These are phyloP conservation scores for Quercus glauca DNA, from an alignment of 306 rosid species.

Conservation along the genomic window DNA sequence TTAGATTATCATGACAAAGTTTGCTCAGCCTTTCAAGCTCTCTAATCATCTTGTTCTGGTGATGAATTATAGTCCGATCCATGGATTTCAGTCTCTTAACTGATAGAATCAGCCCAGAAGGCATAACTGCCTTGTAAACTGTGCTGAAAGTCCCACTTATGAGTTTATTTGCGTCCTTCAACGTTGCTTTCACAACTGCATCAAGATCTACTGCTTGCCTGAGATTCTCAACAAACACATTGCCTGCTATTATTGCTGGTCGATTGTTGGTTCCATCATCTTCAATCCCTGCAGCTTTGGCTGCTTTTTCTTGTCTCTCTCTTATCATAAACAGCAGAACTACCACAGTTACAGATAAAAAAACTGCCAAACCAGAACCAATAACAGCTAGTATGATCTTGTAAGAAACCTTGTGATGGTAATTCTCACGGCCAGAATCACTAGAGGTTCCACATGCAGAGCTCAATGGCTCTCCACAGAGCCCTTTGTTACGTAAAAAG, in stretches of 20 bases:
- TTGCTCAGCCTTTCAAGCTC: conserved; percentile 94
- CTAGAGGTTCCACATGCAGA: conserved; percentile 55
- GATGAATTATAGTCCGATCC: conserved; percentile 94
- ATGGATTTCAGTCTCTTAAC: conserved; percentile 90
- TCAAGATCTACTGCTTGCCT: conserved; percentile 92
- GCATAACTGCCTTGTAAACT: conserved; percentile 91
- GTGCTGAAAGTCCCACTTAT: conserved; percentile 91
- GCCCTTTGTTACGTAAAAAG: conserved; percentile 74
- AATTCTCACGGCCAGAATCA: conserved; percentile 37
- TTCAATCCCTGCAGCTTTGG: conserved; percentile 60
- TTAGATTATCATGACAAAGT: conserved; percentile 81
- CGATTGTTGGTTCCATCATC: conserved; percentile 48
- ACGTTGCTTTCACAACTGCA: conserved; percentile 77
- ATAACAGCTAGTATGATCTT: conserved; percentile 81
- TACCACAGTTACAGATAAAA: conserved; percentile 75
- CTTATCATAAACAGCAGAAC: conserved; percentile 85
- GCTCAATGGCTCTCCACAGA: conserved; percentile 88
- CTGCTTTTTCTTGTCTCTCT: conserved; percentile 85
- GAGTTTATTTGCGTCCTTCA: conserved; percentile 86
- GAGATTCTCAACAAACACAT: conserved; percentile 76
- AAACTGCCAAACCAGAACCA: conserved; percentile 90
- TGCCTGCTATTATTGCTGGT: conserved; percentile 78
- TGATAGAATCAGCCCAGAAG: conserved; percentile 81
- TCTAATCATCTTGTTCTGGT: conserved; percentile 94
- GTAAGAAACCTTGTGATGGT: conserved; percentile 87